Base-by-base conservation (phyloP, 495 filamentous ascomycete genomes). In the Lophiotrema nucula region DNA sequence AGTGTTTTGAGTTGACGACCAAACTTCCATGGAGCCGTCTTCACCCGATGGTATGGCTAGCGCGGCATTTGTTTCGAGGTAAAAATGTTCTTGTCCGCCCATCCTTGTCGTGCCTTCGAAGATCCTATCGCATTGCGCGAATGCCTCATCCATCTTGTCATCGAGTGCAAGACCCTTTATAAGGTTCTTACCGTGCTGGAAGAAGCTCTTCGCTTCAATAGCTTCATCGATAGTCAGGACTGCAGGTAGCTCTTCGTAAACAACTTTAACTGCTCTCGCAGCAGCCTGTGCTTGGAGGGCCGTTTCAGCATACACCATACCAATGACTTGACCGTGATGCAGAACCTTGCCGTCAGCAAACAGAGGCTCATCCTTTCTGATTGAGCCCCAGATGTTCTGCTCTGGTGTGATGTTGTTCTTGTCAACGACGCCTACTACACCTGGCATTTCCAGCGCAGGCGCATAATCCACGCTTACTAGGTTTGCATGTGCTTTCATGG, bases 141-240 rank as follows among this genome's bases (percentile, higher is more conserved):
- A 72, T 6, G 67, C 68, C 13, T 73, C 69, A 10, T 60, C 51
- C 65, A 67, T 64, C 8, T 33, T 48, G 13, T 26, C 54, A 31
- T 55, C 26, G 42, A 71, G 55, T 3, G 72, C 67, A 18, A 24
- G 56, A 10, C 73, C 73, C 26, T 73, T 70, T 57, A 67, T 73
- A 2, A 76, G 39, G 18, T 64, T 38, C 35, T 67, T 66, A 1
- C 58, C 56, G 44, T 72, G 55, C 3, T 57, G 49, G 47, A 69
- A 74, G 41, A 68, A 76, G 37, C 71, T 75, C 0, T 68, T 64
- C 12, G 73, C 73, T 41, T 71, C 48, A 33, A 76, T 76, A 0
- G 73, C 73, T 52, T 83, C 79, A 51, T 82, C 81, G 42, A 76
- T 76, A 3, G 70, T 74, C 2, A 74, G 45, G 27, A 76, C 72